phyloP scores from a whole-genome alignment of 371 early-diverging fungal genomes.

The Chytridium lagenaria region DNA sequence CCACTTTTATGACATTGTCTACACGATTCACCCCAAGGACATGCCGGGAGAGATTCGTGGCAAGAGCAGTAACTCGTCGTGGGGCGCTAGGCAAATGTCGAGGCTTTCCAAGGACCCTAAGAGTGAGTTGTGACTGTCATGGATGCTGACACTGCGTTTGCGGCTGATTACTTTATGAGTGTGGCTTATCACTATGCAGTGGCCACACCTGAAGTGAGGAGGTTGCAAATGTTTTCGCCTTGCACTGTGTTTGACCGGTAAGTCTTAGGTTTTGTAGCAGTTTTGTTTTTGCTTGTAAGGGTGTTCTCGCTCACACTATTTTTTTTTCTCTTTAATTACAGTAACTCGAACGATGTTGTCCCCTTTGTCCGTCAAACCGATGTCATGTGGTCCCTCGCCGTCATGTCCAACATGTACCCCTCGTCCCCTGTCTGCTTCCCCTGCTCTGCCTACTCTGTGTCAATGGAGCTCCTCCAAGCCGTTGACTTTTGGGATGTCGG shows the following conservation, averaged over 20 bases:
- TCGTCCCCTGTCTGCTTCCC: slow-evolving; percentile 72
- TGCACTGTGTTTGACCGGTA: slow-evolving; percentile 76
- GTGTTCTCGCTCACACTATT: slow-evolving; percentile 11
- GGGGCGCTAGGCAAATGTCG: slow-evolving; percentile 64
- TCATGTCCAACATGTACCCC: slow-evolving; percentile 77
- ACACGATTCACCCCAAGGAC: slow-evolving; percentile 73
- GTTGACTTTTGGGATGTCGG: slow-evolving; percentile 82
- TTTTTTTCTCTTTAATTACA: slow-evolving; percentile 58
- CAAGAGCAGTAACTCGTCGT: slow-evolving; percentile 77
- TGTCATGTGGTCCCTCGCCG: slow-evolving; percentile 78
- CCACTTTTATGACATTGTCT: slow-evolving; percentile 66
- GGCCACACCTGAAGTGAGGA: slow-evolving; percentile 42
- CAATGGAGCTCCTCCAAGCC: slow-evolving; percentile 69
- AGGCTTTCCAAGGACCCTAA: slow-evolving; percentile 20
- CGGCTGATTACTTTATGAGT: slow-evolving; percentile 62
- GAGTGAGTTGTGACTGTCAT: slow-evolving; percentile 68
- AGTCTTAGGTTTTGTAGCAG: neutral
- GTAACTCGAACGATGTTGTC: slow-evolving; percentile 75
- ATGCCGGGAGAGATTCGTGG: slow-evolving; percentile 77
- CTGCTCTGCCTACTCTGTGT: slow-evolving; percentile 77
- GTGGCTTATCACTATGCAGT: slow-evolving; percentile 49
- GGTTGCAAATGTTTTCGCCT: slow-evolving; percentile 67
- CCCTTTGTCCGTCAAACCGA: slow-evolving; percentile 78
- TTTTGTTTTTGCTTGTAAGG: neutral
- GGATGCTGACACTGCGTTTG: slow-evolving; percentile 73